phyloP scores from a whole-genome alignment of 352 stramenopile species.

The Phytopythium helicoides region DNA sequence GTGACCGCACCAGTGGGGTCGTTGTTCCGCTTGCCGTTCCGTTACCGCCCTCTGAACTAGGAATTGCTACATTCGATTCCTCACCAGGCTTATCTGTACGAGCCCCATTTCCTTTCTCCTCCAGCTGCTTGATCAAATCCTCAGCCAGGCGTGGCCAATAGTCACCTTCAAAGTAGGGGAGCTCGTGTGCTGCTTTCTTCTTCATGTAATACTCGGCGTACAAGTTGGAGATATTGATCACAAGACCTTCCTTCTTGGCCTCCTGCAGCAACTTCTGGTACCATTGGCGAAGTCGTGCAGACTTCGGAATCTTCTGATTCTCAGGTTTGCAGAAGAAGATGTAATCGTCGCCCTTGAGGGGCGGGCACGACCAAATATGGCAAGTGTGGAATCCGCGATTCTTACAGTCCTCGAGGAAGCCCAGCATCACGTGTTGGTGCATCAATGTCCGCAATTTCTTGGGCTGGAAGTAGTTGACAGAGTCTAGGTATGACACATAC shows the following conservation, averaged over 20 bases:
- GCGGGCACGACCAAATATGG: slow-evolving; percentile 91
- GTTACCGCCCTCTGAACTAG: slow-evolving; percentile 8
- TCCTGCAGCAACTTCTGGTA: slow-evolving; percentile 83
- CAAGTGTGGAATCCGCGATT: slow-evolving; percentile 84
- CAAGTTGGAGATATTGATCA: slow-evolving; percentile 81
- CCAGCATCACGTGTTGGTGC: slow-evolving; percentile 88
- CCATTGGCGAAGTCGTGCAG: slow-evolving; percentile 80
- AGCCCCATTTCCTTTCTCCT: slow-evolving; percentile 83
- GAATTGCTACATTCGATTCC: slow-evolving; percentile 1
- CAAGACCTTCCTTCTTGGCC: slow-evolving; percentile 78
- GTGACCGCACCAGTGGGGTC: slow-evolving; percentile 47
- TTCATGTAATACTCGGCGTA: slow-evolving; percentile 89
- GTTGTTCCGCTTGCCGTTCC: slow-evolving; percentile 23
- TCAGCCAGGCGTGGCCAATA: slow-evolving; percentile 98
- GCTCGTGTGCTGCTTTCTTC: slow-evolving; percentile 80
- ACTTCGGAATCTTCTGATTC: slow-evolving; percentile 90
- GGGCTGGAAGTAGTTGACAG: slow-evolving; percentile 88
- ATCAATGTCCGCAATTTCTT: slow-evolving; percentile 87
- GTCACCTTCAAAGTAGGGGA: slow-evolving; percentile 99
- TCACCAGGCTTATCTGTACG: slow-evolving; percentile 20
- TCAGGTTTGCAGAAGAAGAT: slow-evolving; percentile 91
- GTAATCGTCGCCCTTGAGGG: slow-evolving; percentile 86
- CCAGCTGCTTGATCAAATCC: slow-evolving; percentile 98
- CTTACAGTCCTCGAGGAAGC: slow-evolving; percentile 86
- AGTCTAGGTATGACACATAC: slow-evolving; percentile 90